A percentile compares a stretch with the other conserved stretches of the same genome.
Evolutionary conservation across 768 basidiomycete species (phyloP).

Genomic region (Boletellus ananas): DNA sequence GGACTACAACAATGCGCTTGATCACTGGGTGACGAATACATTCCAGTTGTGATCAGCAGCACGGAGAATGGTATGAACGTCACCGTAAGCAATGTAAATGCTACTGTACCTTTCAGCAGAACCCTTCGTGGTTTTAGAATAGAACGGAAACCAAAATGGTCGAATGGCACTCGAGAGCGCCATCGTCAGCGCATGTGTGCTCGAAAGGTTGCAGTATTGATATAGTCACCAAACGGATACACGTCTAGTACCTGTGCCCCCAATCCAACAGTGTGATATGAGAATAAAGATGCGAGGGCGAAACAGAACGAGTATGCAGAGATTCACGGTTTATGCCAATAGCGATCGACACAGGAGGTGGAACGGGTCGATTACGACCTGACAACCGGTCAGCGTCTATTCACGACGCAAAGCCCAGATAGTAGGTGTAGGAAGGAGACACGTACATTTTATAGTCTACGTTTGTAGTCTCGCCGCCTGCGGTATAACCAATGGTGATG

Average conservation of each 20-base stretch:
- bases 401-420: slow-evolving; percentile 10
- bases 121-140: neutral
- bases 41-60: slow-evolving; percentile 11
- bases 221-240: slow-evolving; percentile 8
- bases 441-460: slow-evolving; percentile 89
- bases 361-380: slow-evolving; percentile 56
- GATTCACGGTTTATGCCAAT: slow-evolving; percentile 11
- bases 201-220: slow-evolving; percentile 1
- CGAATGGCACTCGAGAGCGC: neutral
- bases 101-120: neutral
- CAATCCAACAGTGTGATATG: slow-evolving; percentile 1
- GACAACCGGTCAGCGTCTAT: slow-evolving; percentile 61
- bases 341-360: slow-evolving; percentile 3
- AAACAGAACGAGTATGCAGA: slow-evolving; percentile 3
- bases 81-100: slow-evolving; percentile 1
- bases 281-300: neutral
- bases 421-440: slow-evolving; percentile 19
- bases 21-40: slow-evolving; percentile 28
- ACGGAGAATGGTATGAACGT: neutral
- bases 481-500: slow-evolving; percentile 74
- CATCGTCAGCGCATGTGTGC: neutral
- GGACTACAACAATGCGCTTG: slow-evolving; percentile 34
- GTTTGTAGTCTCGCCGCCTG: slow-evolving; percentile 27
- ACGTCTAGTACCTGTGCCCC: slow-evolving; percentile 28
- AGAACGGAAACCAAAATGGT: neutral